Base-by-base conservation (phyloP, 352 stramenopile species). In the Phytophthora syringae region DNA sequence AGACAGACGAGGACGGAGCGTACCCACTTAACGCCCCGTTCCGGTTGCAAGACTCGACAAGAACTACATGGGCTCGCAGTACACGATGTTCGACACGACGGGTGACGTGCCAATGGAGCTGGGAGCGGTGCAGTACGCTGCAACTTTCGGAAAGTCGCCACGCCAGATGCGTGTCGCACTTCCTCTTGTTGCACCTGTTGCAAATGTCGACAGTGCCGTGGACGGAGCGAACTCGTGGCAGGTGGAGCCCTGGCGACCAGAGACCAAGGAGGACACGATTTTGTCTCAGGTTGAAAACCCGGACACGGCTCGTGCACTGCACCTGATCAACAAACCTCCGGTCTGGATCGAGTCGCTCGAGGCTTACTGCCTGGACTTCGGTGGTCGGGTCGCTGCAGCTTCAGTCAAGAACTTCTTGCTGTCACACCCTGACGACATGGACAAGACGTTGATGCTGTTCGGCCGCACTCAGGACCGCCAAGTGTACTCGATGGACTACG, bases 331-430 rank as follows among this genome's bases (percentile, higher is more conserved):
- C 80, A 93, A 94, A 70, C 86, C 89, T 53, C 89, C 89, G 0
- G 85, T 93, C 21, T 96, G 87, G 87, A 93, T 95, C 52, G 87
- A 95, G 73, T 90, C 83, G 16, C 81, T 95, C 1, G 84, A 94
- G 52, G 86, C 85, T 7, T 96, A 95, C 70, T 95, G 87, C 68
- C 53, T 95, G 18, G 86, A 94, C 61, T 95, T 94, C 66, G 82
- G 84, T 50, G 83, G 83, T 24, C 83, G 86, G 32, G 86, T 92
- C 9, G 80, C 87, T 0, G 79, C 83, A 21, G 82, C 87, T 13
- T 93, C 84, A 32, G 87, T 94, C n/a, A 96, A 96, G 70, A 96
- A 96, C 70, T 96, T 96, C 61, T 60, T 93, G 70, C 72, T 95
- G 10, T 88, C 84, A 18, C 80, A 94, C 60, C 84, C 85, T 28